These are phyloP conservation scores for Moelleriella libera DNA, from an alignment of 2,329 filamentous ascomycete genomes.

Conservation along the genomic window DNA sequence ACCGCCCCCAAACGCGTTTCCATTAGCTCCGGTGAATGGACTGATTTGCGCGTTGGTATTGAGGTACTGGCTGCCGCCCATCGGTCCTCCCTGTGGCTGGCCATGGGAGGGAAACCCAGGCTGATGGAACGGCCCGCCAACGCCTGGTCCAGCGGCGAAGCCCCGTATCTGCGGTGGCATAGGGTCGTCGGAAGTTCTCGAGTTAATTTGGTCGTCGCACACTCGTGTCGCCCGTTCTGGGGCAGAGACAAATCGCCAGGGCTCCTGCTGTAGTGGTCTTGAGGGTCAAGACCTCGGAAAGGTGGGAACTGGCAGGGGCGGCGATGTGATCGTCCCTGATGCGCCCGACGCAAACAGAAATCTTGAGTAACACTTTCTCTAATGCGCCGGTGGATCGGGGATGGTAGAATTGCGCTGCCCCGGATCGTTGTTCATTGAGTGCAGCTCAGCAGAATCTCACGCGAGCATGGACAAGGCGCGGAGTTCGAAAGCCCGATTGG, in stretches of 20 bases:
- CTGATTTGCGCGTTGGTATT: constrained; percentile 54
- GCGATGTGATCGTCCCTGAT: background rate
- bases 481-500: too few relatives aligned
- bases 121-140: constrained; percentile 26
- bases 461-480: background rate
- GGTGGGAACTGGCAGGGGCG: background rate
- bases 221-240: too few relatives aligned
- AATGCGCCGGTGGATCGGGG: constrained; percentile 13
- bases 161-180: constrained; percentile 25
- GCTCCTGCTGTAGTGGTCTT: background rate
- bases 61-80: constrained; percentile 60
- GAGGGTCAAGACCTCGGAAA: too few relatives aligned
- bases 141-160: constrained; percentile 22
- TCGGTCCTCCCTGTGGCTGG: constrained; percentile 34
- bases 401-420: constrained; percentile 5
- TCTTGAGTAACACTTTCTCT: constrained; percentile 8
- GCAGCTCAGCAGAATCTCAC: background rate
- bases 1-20: constrained; percentile 41
- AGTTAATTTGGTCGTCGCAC: too few relatives aligned
- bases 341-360: background rate
- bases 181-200: background rate
- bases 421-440: constrained; percentile 8
- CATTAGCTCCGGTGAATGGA: constrained; percentile 45
- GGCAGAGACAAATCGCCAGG: too few relatives aligned
- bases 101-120: constrained; percentile 37